Conservation (phyloP, 2,329 filamentous ascomycete species). For the Lecanicillium sp. region DNA sequence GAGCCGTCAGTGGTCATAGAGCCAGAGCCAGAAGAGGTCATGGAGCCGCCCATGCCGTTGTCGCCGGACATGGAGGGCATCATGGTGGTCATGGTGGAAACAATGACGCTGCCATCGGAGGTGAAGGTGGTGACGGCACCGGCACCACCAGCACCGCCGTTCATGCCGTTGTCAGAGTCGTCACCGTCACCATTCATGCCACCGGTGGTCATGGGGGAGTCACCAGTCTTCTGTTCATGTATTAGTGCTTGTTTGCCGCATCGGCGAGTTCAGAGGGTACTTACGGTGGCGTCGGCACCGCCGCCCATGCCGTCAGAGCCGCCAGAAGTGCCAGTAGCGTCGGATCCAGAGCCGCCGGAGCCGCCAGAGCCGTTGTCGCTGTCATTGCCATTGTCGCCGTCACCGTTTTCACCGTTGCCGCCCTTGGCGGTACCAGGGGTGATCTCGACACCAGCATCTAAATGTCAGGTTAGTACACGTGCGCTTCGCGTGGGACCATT, state of each 20-base stretch:
- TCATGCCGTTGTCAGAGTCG: conserved; percentile 13
- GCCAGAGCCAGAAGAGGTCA: conserved; percentile 14
- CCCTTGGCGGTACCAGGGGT: conserved; percentile 18
- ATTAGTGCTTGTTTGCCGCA: too few relatives aligned
- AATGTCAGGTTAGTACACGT: not conserved
- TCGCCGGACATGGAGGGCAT: too few relatives aligned
- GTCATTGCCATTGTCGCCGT: not conserved
- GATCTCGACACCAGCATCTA: conserved; percentile 26
- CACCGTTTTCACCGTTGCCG: conserved; percentile 7
- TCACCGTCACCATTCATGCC: conserved; percentile 14
- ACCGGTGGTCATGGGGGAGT: conserved; percentile 26
- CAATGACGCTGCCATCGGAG: not conserved
- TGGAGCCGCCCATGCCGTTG: conserved; percentile 2
- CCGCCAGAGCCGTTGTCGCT: not conserved
- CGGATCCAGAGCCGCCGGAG: not conserved
- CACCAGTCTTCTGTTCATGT: conserved; percentile 22
- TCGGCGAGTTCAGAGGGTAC: conserved; percentile 8
- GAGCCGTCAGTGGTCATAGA: conserved; percentile 17
- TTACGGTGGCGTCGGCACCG: conserved; percentile 12
- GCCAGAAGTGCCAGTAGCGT: not conserved
- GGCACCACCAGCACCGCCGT: conserved; percentile 5
- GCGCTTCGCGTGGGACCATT: too few relatives aligned
- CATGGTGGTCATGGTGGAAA: conserved; percentile 9
- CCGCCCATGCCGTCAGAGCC: conserved; percentile 1
- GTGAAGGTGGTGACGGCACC: conserved; percentile 8